Percentiles rank a stretch among this genome's conserved stretches.
These are phyloP conservation scores for Blastobotrys indianensis DNA, from an alignment of 1,139 yeast genomes.

Conservation along the genomic window DNA sequence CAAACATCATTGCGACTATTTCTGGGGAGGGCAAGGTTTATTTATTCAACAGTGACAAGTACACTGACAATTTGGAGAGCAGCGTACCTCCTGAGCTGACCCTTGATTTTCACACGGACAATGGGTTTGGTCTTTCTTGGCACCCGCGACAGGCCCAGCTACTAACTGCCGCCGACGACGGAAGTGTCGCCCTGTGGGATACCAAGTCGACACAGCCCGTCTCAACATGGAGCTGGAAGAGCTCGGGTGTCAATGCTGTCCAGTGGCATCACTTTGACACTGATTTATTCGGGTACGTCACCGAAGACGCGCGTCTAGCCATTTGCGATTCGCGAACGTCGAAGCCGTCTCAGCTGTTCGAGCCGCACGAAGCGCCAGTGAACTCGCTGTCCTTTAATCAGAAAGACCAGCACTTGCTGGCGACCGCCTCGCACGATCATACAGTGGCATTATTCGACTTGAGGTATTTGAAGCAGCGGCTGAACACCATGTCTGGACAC, in stretches of 20 bases:
- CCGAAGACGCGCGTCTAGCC: conserved; percentile 65
- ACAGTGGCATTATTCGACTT: conserved; percentile 63
- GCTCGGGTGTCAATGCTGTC: conserved; percentile 11
- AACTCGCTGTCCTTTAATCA: conserved; percentile 65
- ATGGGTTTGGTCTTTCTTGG: conserved; percentile 75
- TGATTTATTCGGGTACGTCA: conserved; percentile 60
- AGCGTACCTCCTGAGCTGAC: conserved; percentile 20
- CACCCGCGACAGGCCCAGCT: conserved; percentile 39
- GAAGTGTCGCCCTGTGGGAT: conserved; percentile 66
- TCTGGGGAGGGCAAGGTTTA: conserved; percentile 69
- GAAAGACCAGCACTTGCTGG: conserved; percentile 47
- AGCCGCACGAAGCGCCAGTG: conserved; percentile 42
- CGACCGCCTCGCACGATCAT: conserved; percentile 68
- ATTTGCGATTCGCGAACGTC: conserved; percentile 56
- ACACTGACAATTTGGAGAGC: conserved; percentile 22
- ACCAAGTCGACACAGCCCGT: conserved; percentile 18
- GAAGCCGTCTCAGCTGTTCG: conserved; percentile 20
- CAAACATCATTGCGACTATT: conserved; percentile 65
- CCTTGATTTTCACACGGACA: conserved; percentile 44
- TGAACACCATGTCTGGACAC: conserved; percentile 42
- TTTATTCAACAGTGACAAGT: conserved; percentile 49
- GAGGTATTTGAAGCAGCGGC: conserved; percentile 36
- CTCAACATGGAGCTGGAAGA: conserved; percentile 8
- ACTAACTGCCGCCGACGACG: conserved; percentile 61
- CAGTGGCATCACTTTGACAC: conserved; percentile 27